Percentiles rank a stretch among this genome's conserved stretches.
These are phyloP conservation scores for Mentha longifolia DNA, from an alignment of 257 asterid species.

Conservation along the genomic window DNA sequence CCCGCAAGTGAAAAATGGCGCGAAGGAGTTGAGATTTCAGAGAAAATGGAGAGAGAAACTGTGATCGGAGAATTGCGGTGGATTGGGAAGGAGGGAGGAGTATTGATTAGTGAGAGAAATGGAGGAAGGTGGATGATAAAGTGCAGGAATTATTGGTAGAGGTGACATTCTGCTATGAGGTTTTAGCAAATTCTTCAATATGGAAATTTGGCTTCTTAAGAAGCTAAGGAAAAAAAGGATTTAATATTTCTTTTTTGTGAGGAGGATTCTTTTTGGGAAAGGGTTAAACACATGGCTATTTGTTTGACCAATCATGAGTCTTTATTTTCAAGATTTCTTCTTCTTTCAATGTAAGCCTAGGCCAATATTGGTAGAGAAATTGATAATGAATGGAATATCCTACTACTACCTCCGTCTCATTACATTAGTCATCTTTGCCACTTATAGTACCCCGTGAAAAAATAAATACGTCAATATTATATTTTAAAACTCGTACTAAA, in stretches of 20 bases:
- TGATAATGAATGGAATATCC: not conserved
- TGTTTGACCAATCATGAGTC: conserved; percentile 38
- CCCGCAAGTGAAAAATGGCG: not conserved
- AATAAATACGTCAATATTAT: too few relatives aligned
- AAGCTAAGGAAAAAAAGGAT: not conserved
- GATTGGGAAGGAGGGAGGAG: not conserved
- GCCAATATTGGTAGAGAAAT: not conserved
- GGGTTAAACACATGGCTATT: conserved; percentile 29
- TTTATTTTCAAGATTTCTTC: conserved; percentile 31
- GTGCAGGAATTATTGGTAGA: conserved; percentile 19
- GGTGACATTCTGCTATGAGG: not conserved
- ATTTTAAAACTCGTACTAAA: too few relatives aligned
- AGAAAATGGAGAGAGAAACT: conserved; percentile 1
- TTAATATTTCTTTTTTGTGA: not conserved
- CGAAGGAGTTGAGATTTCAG: not conserved
- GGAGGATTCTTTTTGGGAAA: conserved; percentile 1
- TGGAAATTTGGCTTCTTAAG: conserved; percentile 5
- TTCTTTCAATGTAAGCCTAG: not conserved
- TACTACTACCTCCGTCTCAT: too few relatives aligned
- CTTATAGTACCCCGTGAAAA: too few relatives aligned
- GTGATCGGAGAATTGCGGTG: not conserved
- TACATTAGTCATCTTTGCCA: too few relatives aligned
- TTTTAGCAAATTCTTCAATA: conserved; percentile 5
- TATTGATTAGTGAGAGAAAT: not conserved
- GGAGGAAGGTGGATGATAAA: conserved; percentile 19